These are phyloP conservation scores for Clavariopsis aquatica DNA, from an alignment of 495 filamentous ascomycete genomes.

Conservation along the genomic window DNA sequence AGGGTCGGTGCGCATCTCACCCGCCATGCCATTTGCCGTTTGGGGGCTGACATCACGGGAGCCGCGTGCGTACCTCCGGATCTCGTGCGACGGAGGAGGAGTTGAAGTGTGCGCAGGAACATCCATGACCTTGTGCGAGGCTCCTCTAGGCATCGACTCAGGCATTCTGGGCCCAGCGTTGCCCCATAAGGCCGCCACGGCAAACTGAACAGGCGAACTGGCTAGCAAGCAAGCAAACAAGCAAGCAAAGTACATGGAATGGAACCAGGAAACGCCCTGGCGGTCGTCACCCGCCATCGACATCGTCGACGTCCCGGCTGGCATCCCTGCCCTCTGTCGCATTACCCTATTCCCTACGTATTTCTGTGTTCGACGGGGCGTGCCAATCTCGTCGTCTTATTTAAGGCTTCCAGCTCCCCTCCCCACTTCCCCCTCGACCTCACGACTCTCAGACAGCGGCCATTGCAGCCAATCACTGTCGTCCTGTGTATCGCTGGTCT, in stretches of 20 bases:
- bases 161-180: not conserved
- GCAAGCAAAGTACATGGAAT: too few relatives aligned
- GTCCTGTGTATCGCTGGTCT: too few relatives aligned
- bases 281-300: not conserved
- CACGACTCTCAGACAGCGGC: not conserved
- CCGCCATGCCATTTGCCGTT: slow-evolving; percentile 7
- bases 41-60: slow-evolving; percentile 4
- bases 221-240: not conserved
- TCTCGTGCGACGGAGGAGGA: not conserved
- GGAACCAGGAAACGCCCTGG: not conserved
- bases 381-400: not conserved
- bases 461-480: not conserved
- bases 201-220: not conserved
- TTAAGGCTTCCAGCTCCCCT: not conserved
- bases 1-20: not conserved
- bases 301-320: not conserved
- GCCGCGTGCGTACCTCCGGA: not conserved
- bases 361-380: not conserved
- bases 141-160: not conserved
- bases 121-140: not conserved
- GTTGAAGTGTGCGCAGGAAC: not conserved
- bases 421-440: not conserved
- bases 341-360: not conserved
- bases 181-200: not conserved
- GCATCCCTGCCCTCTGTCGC: not conserved